A percentile compares a stretch with the other conserved stretches of the same genome.
These are phyloP conservation scores for Aspergillus piperis DNA, from an alignment of 2,329 filamentous ascomycete genomes.

Conservation along the genomic window DNA sequence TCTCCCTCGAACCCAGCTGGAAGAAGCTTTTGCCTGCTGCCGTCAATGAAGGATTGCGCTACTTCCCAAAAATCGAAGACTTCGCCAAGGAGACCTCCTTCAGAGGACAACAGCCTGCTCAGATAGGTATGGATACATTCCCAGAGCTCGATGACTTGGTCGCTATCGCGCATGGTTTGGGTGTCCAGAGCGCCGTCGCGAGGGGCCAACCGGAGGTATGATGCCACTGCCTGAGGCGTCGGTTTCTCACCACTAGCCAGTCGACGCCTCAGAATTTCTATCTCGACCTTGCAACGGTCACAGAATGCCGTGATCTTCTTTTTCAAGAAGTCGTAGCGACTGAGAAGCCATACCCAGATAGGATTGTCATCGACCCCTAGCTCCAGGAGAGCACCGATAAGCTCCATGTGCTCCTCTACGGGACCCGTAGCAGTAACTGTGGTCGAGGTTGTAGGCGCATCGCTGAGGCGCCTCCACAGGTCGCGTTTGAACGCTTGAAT, in stretches of 20 bases:
- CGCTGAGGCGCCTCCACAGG: constrained; percentile 78
- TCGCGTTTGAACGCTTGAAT: constrained; percentile 85
- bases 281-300: constrained; percentile 85
- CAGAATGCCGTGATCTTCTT: constrained; percentile 77
- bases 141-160: constrained; percentile 87
- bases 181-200: constrained; percentile 66
- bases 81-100: constrained; percentile 81
- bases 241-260: constrained; percentile 75
- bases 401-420: constrained; percentile 83
- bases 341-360: constrained; percentile 93
- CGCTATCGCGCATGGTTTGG: constrained; percentile 68
- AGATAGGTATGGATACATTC: constrained; percentile 80
- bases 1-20: constrained; percentile 80
- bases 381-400: constrained; percentile 87
- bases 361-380: constrained; percentile 93
- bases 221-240: constrained; percentile 66
- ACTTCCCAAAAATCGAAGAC: constrained; percentile 93
- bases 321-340: constrained; percentile 85
- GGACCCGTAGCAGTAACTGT: constrained; percentile 54
- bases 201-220: constrained; percentile 72
- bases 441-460: constrained; percentile 61
- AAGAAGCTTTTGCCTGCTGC: constrained; percentile 75
- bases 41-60: constrained; percentile 84
- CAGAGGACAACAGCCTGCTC: constrained; percentile 68
- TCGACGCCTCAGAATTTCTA: constrained; percentile 83